These are phyloP conservation scores for Termitomyces sp. DNA, from an alignment of 768 basidiomycete genomes.

Conservation along the genomic window DNA sequence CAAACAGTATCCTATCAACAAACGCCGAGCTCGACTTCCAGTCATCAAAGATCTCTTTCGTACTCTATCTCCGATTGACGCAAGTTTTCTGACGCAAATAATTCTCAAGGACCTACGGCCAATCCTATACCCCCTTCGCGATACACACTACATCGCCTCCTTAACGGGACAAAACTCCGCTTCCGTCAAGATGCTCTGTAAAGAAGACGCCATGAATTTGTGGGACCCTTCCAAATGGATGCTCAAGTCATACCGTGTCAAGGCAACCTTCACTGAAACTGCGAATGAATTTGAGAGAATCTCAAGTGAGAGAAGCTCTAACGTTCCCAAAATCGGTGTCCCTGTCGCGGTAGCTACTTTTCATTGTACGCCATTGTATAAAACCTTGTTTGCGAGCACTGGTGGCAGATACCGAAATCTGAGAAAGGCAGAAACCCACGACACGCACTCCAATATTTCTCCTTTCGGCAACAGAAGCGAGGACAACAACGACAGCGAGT, in stretches of 20 bases:
- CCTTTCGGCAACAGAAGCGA: constrained; percentile 13
- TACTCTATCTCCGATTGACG: constrained; percentile 54
- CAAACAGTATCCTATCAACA: constrained; percentile 18
- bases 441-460: constrained; percentile 47
- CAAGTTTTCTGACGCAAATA: constrained; percentile 74
- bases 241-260: constrained; percentile 44
- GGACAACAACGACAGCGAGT: constrained; percentile 28
- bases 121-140: constrained; percentile 62
- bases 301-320: constrained; percentile 17
- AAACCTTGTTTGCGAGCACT: not conserved
- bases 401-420: constrained; percentile 73
- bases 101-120: constrained; percentile 86
- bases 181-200: constrained; percentile 49
- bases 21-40: constrained; percentile 24
- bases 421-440: constrained; percentile 60
- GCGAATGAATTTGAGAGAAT: constrained; percentile 36
- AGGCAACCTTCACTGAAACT: constrained; percentile 56
- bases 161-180: constrained; percentile 52
- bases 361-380: not conserved
- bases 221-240: constrained; percentile 65
- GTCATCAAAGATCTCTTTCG: constrained; percentile 55
- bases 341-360: constrained; percentile 49
- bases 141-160: constrained; percentile 41
- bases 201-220: constrained; percentile 58
- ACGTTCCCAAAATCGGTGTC: constrained; percentile 45